A percentile compares a stretch with the other conserved stretches of the same genome.
Evolutionary conservation across 164 flowering plant species (phyloP).

Genomic region (Stephania yunnanensis): DNA sequence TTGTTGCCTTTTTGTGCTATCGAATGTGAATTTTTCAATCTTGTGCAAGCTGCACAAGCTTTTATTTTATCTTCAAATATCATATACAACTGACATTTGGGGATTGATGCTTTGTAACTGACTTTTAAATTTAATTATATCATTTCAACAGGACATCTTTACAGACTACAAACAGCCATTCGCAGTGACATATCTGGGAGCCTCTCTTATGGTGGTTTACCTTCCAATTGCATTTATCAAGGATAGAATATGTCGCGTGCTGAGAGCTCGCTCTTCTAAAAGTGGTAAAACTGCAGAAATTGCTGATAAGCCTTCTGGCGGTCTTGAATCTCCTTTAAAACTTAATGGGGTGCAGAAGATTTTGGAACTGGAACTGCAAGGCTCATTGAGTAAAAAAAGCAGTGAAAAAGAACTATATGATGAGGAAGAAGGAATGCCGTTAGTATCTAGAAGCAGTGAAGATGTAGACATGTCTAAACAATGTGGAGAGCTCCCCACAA

Average conservation of each 20-base stretch:
- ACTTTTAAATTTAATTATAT: background rate
- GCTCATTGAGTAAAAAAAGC: conserved; percentile 50
- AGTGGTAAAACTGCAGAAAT: conserved; percentile 37
- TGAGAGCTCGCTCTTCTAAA: conserved; percentile 52
- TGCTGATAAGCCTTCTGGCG: conserved; percentile 29
- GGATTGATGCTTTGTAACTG: background rate
- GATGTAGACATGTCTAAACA: conserved; percentile 34
- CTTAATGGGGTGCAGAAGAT: conserved; percentile 36
- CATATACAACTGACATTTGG: too few relatives aligned
- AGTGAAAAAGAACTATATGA: conserved; percentile 54
- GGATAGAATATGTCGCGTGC: conserved; percentile 54
- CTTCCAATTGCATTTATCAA: conserved; percentile 87
- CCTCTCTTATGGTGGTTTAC: conserved; percentile 91
- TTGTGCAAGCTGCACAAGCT: background rate
- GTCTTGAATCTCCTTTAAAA: conserved; percentile 45
- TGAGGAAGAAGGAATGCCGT: conserved; percentile 47
- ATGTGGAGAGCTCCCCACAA: conserved; percentile 39
- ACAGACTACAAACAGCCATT: conserved; percentile 87
- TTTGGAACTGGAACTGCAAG: conserved; percentile 60
- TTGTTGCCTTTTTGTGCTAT: background rate
- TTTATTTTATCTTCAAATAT: background rate
- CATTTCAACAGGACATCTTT: conserved; percentile 58
- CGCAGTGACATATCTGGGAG: conserved; percentile 95
- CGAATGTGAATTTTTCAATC: background rate
- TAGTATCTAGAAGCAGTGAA: conserved; percentile 41